These are phyloP conservation scores for Davidsoniella neocaledoniae DNA, from an alignment of 2,329 filamentous ascomycete species.

Conservation along the genomic window DNA sequence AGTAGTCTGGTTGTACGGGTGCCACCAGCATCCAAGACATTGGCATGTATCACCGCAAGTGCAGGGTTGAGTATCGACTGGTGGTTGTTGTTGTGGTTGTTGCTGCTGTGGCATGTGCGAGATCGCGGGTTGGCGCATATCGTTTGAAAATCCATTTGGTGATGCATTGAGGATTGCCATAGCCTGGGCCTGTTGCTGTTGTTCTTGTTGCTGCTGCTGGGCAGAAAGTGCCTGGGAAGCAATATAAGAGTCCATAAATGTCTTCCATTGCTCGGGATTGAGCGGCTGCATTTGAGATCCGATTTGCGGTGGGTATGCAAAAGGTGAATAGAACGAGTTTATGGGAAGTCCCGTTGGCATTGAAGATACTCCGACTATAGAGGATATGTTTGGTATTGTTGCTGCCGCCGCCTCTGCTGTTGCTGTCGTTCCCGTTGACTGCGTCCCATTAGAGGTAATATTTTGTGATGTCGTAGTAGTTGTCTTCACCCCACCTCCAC, in stretches of 20 bases:
- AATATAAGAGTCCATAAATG: slow-evolving; percentile 26
- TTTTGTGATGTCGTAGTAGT: not conserved
- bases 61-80: slow-evolving; percentile 30
- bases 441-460: not conserved
- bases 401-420: not conserved
- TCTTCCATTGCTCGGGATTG: slow-evolving; percentile 35
- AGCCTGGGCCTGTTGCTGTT: not conserved
- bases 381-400: not conserved
- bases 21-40: slow-evolving; percentile 50
- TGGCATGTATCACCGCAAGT: slow-evolving; percentile 48
- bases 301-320: slow-evolving; percentile 36
- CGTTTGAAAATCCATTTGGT: too few species aligned
- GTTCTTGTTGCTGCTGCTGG: not conserved
- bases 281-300: slow-evolving; percentile 38
- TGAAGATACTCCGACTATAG: too few species aligned
- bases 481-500: slow-evolving; percentile 14
- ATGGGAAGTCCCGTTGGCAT: slow-evolving; percentile 23
- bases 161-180: too few species aligned
- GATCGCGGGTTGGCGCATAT: not conserved
- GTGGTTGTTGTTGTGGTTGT: slow-evolving; percentile 14
- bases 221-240: not conserved
- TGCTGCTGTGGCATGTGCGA: not conserved
- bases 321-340: slow-evolving; percentile 22
- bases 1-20: slow-evolving; percentile 50
- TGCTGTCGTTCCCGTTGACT: not conserved